Evolutionary conservation across 495 filamentous ascomycete species (phyloP).

Genomic region (Sporormia fimetaria): DNA sequence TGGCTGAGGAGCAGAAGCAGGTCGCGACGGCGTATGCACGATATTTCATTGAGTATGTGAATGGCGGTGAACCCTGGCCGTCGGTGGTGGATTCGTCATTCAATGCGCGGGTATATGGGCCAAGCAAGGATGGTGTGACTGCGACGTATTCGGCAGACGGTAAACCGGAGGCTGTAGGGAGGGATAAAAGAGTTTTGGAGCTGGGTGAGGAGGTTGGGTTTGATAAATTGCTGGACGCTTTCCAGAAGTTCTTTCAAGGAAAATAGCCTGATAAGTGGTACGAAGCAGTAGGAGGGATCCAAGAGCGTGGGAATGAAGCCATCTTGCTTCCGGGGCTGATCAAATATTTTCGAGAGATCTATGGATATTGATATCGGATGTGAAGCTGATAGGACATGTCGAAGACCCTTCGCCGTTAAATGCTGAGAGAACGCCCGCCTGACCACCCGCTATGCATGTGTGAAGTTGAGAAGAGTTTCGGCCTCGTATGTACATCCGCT

Average conservation of each 20-base stretch:
- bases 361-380: no score
- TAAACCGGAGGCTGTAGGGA: slow-evolving; percentile 16
- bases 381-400: no score
- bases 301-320: no score
- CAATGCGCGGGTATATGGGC: slow-evolving; percentile 19
- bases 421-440: no score
- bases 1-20: slow-evolving; percentile 22
- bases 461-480: no score
- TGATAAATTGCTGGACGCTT: slow-evolving; percentile 12
- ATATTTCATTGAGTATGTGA: slow-evolving; percentile 20
- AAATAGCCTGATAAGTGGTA: no score
- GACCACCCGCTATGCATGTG: no score
- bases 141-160: slow-evolving; percentile 14
- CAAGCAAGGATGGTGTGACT: slow-evolving; percentile 13
- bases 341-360: no score
- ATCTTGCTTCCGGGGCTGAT: no score
- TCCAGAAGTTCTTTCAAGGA: slow-evolving; percentile 18
- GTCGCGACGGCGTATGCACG: slow-evolving; percentile 15
- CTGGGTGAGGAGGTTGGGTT: slow-evolving; percentile 19
- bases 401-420: no score
- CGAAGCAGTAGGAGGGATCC: no score
- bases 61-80: slow-evolving; percentile 19
- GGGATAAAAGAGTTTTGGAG: slow-evolving; percentile 9
- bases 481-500: no score
- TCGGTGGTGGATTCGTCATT: slow-evolving; percentile 9